phyloP scores from a whole-genome alignment of 164 flowering plant species.

The Pachysandra terminalis region DNA sequence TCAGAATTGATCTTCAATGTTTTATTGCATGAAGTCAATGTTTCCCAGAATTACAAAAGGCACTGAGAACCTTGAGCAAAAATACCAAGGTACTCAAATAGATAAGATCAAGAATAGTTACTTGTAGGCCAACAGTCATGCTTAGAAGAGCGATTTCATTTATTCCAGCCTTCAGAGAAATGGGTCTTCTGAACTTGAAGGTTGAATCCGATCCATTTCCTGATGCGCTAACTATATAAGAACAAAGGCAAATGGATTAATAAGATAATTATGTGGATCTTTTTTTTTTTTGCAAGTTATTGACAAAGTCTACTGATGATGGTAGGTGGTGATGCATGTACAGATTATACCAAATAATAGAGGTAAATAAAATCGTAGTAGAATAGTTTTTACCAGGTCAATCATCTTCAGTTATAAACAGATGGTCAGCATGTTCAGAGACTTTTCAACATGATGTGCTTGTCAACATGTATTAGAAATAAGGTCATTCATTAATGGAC shows the following conservation, averaged over 20 bases:
- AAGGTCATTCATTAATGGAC: no score
- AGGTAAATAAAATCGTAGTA: no score
- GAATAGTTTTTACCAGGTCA: no score
- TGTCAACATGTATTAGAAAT: no score
- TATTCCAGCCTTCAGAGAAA: constrained; percentile 75
- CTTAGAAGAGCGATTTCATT: constrained; percentile 85
- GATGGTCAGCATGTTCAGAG: no score
- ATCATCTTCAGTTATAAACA: no score
- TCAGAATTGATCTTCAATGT: no score
- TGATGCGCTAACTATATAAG: constrained; percentile 60
- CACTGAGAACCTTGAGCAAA: neutral
- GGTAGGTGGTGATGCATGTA: no score
- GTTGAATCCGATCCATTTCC: constrained; percentile 68
- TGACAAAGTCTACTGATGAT: neutral
- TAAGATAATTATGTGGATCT: constrained; percentile 9
- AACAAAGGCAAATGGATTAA: neutral
- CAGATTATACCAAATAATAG: no score
- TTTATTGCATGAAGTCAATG: no score
- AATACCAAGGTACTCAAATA: neutral
- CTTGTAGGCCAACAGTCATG: constrained; percentile 95
- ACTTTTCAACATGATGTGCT: no score
- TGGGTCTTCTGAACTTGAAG: constrained; percentile 50
- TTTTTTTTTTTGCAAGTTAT: neutral
- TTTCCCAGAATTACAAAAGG: neutral
- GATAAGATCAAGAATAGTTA: constrained; percentile 18